Evolutionary conservation across 495 filamentous ascomycete genomes (phyloP).

Genomic region (Tuber indicum): DNA sequence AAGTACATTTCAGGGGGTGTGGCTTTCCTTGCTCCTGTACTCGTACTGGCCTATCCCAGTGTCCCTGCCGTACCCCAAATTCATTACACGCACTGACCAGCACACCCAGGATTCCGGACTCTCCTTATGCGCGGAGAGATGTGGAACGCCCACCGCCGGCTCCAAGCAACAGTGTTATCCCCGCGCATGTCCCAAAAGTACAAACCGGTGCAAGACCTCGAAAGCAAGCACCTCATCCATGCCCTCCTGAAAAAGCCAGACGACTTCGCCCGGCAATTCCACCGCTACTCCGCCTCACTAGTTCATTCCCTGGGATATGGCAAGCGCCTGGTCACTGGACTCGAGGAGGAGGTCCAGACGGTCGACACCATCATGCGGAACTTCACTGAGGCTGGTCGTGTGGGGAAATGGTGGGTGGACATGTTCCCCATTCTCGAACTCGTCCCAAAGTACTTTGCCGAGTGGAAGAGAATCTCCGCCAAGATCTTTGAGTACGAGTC

Average conservation of each 20-base stretch:
- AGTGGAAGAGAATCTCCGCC: background rate
- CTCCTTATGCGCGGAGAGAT: constrained; percentile 33
- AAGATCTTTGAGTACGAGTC: background rate
- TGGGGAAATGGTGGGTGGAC: background rate
- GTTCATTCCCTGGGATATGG: constrained; percentile 43
- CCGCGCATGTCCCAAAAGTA: constrained; percentile 32
- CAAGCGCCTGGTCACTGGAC: constrained; percentile 40
- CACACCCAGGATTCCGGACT: constrained; percentile 39
- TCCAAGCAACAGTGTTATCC: background rate
- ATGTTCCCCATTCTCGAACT: background rate
- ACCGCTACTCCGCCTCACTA: constrained; percentile 43
- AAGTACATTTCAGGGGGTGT: background rate
- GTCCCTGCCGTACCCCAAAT: background rate
- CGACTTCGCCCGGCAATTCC: constrained; percentile 42
- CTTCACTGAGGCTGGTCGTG: background rate
- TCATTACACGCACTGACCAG: constrained; percentile 30
- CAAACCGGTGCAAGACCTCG: constrained; percentile 39
- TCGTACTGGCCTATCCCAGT: background rate
- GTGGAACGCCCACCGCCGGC: background rate
- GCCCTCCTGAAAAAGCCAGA: constrained; percentile 38
- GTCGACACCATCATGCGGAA: background rate
- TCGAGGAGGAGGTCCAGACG: constrained; percentile 33
- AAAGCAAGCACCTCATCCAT: constrained; percentile 46
- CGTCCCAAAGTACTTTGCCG: background rate
- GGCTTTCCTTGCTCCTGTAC: background rate